Percentiles rank a stretch among this genome's conserved stretches.
These are phyloP conservation scores for Rhizopogon sp. DNA, from an alignment of 768 basidiomycete genomes.

Conservation along the genomic window DNA sequence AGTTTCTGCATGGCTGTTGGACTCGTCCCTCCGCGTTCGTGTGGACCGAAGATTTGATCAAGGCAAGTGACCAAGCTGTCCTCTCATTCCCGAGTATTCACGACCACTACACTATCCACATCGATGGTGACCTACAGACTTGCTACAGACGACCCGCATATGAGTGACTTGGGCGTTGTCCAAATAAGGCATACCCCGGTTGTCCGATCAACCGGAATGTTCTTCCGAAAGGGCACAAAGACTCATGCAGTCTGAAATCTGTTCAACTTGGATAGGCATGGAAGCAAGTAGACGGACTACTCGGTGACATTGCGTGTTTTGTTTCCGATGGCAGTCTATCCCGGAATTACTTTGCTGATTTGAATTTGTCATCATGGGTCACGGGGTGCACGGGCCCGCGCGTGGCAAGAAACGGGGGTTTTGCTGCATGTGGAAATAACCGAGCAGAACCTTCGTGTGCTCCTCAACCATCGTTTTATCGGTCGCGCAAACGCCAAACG, in stretches of 20 bases:
- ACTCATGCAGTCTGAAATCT: background rate
- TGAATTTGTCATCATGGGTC: slow-evolving; percentile 10
- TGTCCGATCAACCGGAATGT: slow-evolving; percentile 4
- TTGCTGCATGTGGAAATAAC: slow-evolving; percentile 35
- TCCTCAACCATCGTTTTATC: slow-evolving; percentile 38
- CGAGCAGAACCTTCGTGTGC: slow-evolving; percentile 35
- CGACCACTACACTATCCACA: background rate
- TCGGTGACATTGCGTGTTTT: slow-evolving; percentile 13
- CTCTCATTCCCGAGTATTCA: background rate
- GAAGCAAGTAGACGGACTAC: background rate
- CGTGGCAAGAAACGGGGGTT: slow-evolving; percentile 34
- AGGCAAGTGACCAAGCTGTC: background rate
- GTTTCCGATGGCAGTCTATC: slow-evolving; percentile 26
- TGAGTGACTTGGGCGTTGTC: background rate
- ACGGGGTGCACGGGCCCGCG: slow-evolving; percentile 35
- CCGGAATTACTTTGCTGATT: slow-evolving; percentile 30
- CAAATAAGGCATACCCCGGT: slow-evolving; percentile 27
- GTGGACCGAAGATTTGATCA: too few relatives aligned
- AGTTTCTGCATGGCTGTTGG: too few relatives aligned
- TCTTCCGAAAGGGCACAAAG: background rate
- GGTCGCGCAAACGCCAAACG: slow-evolving; percentile 21
- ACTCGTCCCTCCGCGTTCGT: background rate
- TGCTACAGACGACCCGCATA: too few relatives aligned
- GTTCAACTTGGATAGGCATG: background rate
- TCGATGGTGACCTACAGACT: background rate